These are phyloP conservation scores for Trapa bicornis DNA, from an alignment of 345 rosid species.

Conservation along the genomic window DNA sequence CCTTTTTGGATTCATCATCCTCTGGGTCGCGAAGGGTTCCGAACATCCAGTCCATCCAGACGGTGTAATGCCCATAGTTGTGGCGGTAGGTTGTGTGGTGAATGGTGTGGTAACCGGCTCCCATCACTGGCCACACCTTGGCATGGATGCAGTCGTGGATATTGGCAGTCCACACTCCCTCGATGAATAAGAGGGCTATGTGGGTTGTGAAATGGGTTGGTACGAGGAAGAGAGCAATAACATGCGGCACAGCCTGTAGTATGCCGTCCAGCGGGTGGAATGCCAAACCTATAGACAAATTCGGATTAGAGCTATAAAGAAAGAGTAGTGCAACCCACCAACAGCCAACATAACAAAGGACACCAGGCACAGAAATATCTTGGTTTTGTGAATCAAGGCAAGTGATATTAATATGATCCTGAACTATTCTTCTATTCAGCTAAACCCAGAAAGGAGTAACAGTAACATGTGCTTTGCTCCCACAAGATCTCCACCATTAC, in stretches of 20 bases:
- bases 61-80: slow-evolving; percentile 89
- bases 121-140: slow-evolving; percentile 91
- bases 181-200: slow-evolving; percentile 57
- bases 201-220: slow-evolving; percentile 79
- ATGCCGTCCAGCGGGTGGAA: slow-evolving; percentile 88
- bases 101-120: slow-evolving; percentile 95
- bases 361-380: no score
- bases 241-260: slow-evolving; percentile 86
- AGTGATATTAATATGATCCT: no score
- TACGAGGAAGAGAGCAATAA: slow-evolving; percentile 49
- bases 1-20: slow-evolving; percentile 33
- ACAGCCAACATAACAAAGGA: neutral
- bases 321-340: neutral
- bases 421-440: neutral
- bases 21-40: slow-evolving; percentile 72
- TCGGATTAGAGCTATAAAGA: neutral
- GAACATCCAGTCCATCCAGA: slow-evolving; percentile 99
- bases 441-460: neutral
- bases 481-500: neutral
- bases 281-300: slow-evolving; percentile 55
- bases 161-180: slow-evolving; percentile 84
- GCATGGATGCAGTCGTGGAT: slow-evolving; percentile 89
- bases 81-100: slow-evolving; percentile 93
- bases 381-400: no score
- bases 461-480: neutral